These are phyloP conservation scores for Sphagnum tenellum DNA, from an alignment of 225 moss, liverwort and hornwort genomes.

Conservation along the genomic window DNA sequence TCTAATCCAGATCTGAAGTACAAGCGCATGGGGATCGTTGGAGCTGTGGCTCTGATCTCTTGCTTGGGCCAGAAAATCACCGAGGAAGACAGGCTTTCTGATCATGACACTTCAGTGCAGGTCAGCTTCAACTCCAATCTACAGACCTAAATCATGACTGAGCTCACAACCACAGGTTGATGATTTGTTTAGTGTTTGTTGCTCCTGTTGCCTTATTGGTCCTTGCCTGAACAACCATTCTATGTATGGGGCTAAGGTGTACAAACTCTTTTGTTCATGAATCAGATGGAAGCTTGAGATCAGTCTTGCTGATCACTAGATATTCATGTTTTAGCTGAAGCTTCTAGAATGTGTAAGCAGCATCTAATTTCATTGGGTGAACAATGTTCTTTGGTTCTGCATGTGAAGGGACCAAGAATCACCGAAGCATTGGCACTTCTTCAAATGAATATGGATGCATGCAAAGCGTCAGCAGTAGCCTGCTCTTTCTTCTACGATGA, in stretches of 20 bases:
- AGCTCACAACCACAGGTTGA: too few relatives aligned
- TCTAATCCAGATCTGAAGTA: slow-evolving; percentile 73
- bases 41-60: slow-evolving; percentile 62
- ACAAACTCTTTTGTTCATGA: too few relatives aligned
- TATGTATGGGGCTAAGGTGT: too few relatives aligned
- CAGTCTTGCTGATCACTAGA: too few relatives aligned
- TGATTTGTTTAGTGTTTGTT: too few relatives aligned
- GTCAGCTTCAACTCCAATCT: slow-evolving; percentile 11
- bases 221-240: too few relatives aligned
- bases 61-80: slow-evolving; percentile 45
- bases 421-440: slow-evolving; percentile 61
- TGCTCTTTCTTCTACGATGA: slow-evolving; percentile 77
- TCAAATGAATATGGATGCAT: slow-evolving; percentile 73
- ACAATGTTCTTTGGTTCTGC: neutral
- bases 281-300: too few relatives aligned
- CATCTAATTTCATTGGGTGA: neutral
- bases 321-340: too few relatives aligned
- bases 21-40: slow-evolving; percentile 84
- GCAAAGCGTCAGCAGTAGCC: slow-evolving; percentile 56
- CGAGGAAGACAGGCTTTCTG: slow-evolving; percentile 20
- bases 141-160: too few relatives aligned
- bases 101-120: slow-evolving; percentile 29
- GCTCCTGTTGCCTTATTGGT: too few relatives aligned
- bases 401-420: slow-evolving; percentile 39
- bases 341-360: too few relatives aligned